Evolutionary conservation across 805 yeast genomes (phyloP).

Genomic region (Lachancea fermentati): DNA sequence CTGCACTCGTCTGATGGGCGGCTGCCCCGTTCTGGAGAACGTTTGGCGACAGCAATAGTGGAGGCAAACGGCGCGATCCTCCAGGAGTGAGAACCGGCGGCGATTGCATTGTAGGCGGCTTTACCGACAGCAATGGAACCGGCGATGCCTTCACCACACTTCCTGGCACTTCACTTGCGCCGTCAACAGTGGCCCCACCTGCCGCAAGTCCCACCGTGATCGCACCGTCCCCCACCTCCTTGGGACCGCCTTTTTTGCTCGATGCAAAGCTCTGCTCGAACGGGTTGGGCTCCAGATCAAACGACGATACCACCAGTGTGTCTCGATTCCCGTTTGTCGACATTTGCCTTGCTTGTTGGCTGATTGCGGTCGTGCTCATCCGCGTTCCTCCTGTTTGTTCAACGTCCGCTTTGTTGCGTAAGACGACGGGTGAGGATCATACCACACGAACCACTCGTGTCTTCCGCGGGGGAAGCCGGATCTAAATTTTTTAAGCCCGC

Average conservation of each 20-base stretch:
- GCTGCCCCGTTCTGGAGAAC: background rate
- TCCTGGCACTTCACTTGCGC: background rate
- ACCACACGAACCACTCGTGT: background rate
- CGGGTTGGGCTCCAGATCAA: slow-evolving; percentile 89
- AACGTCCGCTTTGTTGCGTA: background rate
- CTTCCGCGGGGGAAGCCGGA: background rate
- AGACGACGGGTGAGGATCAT: background rate
- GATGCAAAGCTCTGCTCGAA: slow-evolving; percentile 92
- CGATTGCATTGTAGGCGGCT: slow-evolving; percentile 26
- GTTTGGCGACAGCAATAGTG: slow-evolving; percentile 20
- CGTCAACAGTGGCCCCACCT: slow-evolving; percentile 1
- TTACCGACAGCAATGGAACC: slow-evolving; percentile 16
- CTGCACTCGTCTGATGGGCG: slow-evolving; percentile 1
- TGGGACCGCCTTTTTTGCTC: slow-evolving; percentile 23
- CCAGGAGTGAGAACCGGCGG: slow-evolving; percentile 54
- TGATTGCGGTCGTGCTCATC: background rate
- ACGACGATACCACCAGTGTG: slow-evolving; percentile 31
- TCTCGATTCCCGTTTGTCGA: slow-evolving; percentile 1
- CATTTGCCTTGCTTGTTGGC: background rate
- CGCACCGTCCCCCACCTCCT: background rate
- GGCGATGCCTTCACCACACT: slow-evolving; percentile 6
- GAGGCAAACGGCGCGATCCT: slow-evolving; percentile 50
- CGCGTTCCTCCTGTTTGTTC: background rate
- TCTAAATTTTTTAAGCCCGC: no score
- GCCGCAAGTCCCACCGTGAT: background rate